Base-by-base conservation (phyloP, 768 basidiomycete species). In the Tylopilus sp. region DNA sequence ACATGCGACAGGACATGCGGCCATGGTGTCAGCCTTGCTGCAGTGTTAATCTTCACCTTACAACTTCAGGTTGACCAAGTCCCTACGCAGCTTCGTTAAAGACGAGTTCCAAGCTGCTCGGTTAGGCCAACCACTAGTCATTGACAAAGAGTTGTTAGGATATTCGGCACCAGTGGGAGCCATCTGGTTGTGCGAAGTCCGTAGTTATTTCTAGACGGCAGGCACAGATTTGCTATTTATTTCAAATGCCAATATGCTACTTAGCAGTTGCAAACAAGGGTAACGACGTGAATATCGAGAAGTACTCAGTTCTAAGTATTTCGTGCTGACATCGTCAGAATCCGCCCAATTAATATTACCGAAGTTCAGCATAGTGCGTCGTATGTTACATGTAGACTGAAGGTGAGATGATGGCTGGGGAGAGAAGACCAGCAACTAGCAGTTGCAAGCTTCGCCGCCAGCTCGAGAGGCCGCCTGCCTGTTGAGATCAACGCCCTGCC, bases 401-500 rank as follows among this genome's bases (percentile, higher is more conserved):
- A 25, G 51, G 48, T 47, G 38, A 56, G 53, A 45, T 40, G 53
- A 26, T 50, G 48, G 53, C 33, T 38, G n/a, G 45, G 15, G 39
- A 20, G 50, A 18, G 45, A 43, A 43, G 36, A 25, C 57, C 65
- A 20, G 49, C 43, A 12, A 49, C 59, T 73, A 93, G 70, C 90
- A 93, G 65, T 90, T 91, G 75, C 90, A 93, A 48, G 74, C 71
- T 39, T 90, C 88, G 56, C 75, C 75, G 39, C 75, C 77, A 55
- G 75, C 74, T 15, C 75, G 65, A 52, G 75, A 63, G 44, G 69
- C 57, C 20, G 78, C 57, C 64, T 86, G 85, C 64, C 78, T 88
- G 73, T 87, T 90, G 53, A 93, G 80, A 68, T 93, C 87, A n/a
- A 93, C 85, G 38, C 86, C 87, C 52, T 81, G 68, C 59, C 83